Conservation (phyloP, 1,284 basidiomycete species). For the Lentinula novae-zelandiae region DNA sequence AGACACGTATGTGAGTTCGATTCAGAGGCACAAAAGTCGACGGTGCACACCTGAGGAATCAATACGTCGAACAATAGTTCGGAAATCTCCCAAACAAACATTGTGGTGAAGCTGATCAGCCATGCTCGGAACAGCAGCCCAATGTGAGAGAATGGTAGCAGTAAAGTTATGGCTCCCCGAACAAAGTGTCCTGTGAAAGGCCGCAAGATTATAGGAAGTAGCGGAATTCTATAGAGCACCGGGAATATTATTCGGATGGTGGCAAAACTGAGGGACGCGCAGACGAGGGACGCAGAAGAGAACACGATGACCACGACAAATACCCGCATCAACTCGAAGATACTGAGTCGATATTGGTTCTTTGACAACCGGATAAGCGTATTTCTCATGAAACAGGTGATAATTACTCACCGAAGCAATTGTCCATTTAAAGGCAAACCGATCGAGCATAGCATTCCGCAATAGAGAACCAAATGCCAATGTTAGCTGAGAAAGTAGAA, state of each 20-base stretch:
- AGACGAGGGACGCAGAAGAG: slow-evolving; percentile 32
- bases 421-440: slow-evolving; percentile 50
- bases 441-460: slow-evolving; percentile 55
- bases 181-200: slow-evolving; percentile 64
- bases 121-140: slow-evolving; percentile 44
- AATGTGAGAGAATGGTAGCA: slow-evolving; percentile 43
- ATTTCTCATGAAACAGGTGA: slow-evolving; percentile 1
- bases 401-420: slow-evolving; percentile 12
- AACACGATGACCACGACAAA: slow-evolving; percentile 37
- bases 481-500: slow-evolving; percentile 48
- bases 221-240: slow-evolving; percentile 47
- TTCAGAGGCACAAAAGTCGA: neutral
- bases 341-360: slow-evolving; percentile 19
- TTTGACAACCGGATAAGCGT: slow-evolving; percentile 5
- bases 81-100: slow-evolving; percentile 57
- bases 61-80: slow-evolving; percentile 54
- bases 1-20: neutral
- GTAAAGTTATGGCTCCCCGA: slow-evolving; percentile 50
- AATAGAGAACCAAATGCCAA: slow-evolving; percentile 43
- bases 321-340: slow-evolving; percentile 30
- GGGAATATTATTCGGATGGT: slow-evolving; percentile 45
- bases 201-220: slow-evolving; percentile 44
- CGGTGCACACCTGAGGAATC: slow-evolving; percentile 34
- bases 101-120: slow-evolving; percentile 44
- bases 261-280: slow-evolving; percentile 41